phyloP scores from a whole-genome alignment of 306 rosid species.

The Rosa lucieae region DNA sequence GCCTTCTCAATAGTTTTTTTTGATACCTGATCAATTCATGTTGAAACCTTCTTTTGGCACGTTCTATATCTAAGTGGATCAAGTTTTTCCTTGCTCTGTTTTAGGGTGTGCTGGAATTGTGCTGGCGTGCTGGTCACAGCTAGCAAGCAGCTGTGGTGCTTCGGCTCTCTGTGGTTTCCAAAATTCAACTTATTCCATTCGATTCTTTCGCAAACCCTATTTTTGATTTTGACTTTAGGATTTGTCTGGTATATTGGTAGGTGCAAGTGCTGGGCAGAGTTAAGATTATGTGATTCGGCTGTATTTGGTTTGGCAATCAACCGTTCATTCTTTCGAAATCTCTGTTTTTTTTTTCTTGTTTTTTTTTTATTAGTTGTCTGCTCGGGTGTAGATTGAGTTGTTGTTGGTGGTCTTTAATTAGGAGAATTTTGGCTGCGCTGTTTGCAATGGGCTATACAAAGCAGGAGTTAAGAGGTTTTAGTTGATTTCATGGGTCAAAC shows the following conservation, averaged over 20 bases:
- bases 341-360: too few relatives aligned
- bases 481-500: neutral
- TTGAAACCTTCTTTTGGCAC: neutral
- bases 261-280: neutral
- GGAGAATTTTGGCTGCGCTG: neutral
- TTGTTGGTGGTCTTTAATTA: neutral
- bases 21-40: neutral
- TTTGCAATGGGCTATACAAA: neutral
- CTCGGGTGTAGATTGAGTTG: neutral
- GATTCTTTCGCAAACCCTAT: neutral
- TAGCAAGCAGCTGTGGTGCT: neutral
- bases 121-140: neutral
- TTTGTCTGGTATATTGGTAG: neutral
- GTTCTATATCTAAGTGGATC: neutral
- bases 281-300: too few relatives aligned
- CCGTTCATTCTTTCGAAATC: neutral
- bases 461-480: neutral
- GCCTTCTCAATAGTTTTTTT: neutral
- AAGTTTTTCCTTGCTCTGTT: neutral
- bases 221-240: neutral
- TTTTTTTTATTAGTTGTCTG: neutral
- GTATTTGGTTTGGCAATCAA: neutral
- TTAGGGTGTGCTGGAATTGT: neutral
- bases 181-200: too few relatives aligned
- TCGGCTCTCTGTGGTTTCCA: neutral